phyloP scores from a whole-genome alignment of 352 stramenopile species.

The Phytophthora kernoviae region DNA sequence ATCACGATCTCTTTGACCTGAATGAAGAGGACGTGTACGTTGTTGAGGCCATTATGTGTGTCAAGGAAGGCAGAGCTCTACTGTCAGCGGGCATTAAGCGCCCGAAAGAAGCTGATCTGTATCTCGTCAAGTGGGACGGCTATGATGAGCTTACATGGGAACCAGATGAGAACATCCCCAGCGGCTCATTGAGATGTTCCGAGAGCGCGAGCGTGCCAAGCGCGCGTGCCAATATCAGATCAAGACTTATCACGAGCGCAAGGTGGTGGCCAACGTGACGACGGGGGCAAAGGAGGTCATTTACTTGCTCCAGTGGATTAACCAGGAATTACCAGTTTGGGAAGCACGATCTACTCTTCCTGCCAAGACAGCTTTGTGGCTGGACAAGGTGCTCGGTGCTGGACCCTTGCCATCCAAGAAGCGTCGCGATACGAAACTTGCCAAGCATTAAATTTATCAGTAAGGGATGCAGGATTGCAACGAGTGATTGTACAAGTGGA shows the following conservation, averaged over 20 bases:
- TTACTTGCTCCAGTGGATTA: slow-evolving; percentile 76
- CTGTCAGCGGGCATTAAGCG: slow-evolving; percentile 31
- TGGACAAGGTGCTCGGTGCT: slow-evolving; percentile 69
- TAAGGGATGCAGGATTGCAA: slow-evolving; percentile 9
- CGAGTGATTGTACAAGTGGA: neutral
- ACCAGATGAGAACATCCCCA: slow-evolving; percentile 67
- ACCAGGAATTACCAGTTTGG: slow-evolving; percentile 51
- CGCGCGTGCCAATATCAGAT: slow-evolving; percentile 59
- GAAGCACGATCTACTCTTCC: slow-evolving; percentile 61
- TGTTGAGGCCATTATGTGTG: slow-evolving; percentile 73
- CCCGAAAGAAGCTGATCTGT: slow-evolving; percentile 69
- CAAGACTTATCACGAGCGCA: slow-evolving; percentile 52
- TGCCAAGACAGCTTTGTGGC: slow-evolving; percentile 57
- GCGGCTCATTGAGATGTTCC: slow-evolving; percentile 64
- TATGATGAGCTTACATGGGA: slow-evolving; percentile 86
- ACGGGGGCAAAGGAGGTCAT: slow-evolving; percentile 60
- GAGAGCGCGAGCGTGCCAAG: slow-evolving; percentile 55
- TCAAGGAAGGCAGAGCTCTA: slow-evolving; percentile 59
- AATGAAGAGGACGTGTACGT: slow-evolving; percentile 79
- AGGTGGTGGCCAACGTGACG: slow-evolving; percentile 63
- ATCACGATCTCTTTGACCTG: slow-evolving; percentile 69
- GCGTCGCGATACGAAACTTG: slow-evolving; percentile 37
- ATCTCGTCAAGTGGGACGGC: slow-evolving; percentile 80
- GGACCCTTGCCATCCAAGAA: slow-evolving; percentile 36
- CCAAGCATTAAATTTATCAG: slow-evolving; percentile 32